Base-by-base conservation (phyloP, 208 protist species). In the Acanthamoeba triangularis region DNA sequence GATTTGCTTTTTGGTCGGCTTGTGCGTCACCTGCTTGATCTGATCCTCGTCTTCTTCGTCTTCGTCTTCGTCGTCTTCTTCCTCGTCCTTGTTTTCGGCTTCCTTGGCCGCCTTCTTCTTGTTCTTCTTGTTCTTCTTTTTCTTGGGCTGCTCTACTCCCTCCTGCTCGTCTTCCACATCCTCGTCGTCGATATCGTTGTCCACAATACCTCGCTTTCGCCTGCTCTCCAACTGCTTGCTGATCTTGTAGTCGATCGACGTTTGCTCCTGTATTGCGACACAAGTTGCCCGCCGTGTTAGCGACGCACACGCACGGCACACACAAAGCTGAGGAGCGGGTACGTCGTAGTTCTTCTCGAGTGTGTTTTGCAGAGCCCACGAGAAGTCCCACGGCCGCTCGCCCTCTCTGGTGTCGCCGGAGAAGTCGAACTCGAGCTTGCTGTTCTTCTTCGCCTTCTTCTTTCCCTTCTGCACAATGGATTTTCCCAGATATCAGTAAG, bases 21-120 rank as follows among this genome's bases (percentile, higher is more conserved):
- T 93, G 87, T n/a, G 65, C 35, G 25, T 20, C 10, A 78, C 69
- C 28, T 18, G 13, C 20, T 74, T 56, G 35, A 93, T 78, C 10
- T 63, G 28, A 20, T 76, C 87, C 13, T 95, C 95, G 5, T 96
- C 93, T 5, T 72, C 56, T 7, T 95, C 85, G 20, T 95, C 63
- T 54, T 95, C 90, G 7, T 18, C 37, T 14, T 65, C 28, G 28
- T 87, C 54, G 2, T 52, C 47, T 4, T 95, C 95, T 41, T 96
- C 95, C 16, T 93, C 95, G 2, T 61, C 61, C 35, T 95, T 44
- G 72, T 52, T 94, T 33, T 94, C 49, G 7, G 6, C 85, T 35
- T 20, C 44, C 16, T 74, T 49, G 28, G 28, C 95, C 35, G 94
- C 67, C 69, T 95, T 74, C 44, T 84, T 63, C 6, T 87, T 44